Conservation (phyloP, 2,329 filamentous ascomycete genomes). For the Didymosphaeria variabile region DNA sequence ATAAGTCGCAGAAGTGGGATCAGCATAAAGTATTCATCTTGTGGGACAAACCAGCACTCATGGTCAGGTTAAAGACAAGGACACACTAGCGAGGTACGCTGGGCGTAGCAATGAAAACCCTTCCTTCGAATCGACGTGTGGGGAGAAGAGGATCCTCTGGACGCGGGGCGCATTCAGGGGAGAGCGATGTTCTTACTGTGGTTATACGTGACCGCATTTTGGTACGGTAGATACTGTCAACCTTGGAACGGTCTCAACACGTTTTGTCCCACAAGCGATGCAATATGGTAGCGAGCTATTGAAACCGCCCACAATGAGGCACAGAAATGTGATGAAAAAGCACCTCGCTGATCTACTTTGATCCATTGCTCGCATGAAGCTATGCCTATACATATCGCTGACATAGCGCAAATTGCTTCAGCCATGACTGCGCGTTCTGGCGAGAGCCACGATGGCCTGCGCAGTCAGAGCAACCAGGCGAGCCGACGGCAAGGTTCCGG, state of each 20-base stretch:
- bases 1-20: constrained; percentile 26
- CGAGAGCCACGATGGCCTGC: too few species aligned
- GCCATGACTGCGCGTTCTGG: too few species aligned
- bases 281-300: neutral
- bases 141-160: too few species aligned
- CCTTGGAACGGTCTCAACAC: neutral
- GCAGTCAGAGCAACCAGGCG: too few species aligned
- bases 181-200: neutral
- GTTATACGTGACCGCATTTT: neutral
- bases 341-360: neutral
- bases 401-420: too few species aligned
- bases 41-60: constrained; percentile 43
- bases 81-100: neutral
- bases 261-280: neutral
- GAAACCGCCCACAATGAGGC: neutral
- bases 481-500: too few species aligned
- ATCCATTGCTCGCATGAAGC: too few species aligned
- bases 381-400: too few species aligned
- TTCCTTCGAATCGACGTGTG: too few species aligned
- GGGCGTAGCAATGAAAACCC: neutral
- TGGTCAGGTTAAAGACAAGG: constrained; percentile 24
- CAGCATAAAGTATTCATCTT: constrained; percentile 43
- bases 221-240: neutral
- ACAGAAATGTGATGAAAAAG: neutral
- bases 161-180: neutral